These are phyloP conservation scores for Aegilops bicornis DNA, from an alignment of 176 grass and related monocot species.

Conservation along the genomic window DNA sequence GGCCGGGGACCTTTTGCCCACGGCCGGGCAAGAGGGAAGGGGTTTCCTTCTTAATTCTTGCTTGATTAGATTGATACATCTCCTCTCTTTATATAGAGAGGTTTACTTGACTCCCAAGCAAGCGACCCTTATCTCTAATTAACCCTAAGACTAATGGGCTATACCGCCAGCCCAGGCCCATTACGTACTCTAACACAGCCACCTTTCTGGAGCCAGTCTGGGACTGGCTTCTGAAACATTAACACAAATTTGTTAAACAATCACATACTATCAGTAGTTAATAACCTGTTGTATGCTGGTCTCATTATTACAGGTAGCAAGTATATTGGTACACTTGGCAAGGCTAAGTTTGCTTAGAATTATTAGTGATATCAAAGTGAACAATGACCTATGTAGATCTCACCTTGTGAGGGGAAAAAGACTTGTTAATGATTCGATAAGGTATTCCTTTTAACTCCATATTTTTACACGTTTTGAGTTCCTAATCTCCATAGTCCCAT, in stretches of 20 bases:
- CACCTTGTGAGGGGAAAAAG: slow-evolving; percentile 53
- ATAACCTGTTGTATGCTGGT: slow-evolving; percentile 18
- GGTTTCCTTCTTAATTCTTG: too few relatives aligned
- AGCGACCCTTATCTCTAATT: too few relatives aligned
- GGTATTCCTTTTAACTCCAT: slow-evolving; percentile 32
- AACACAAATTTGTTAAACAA: neutral
- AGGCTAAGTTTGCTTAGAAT: slow-evolving; percentile 58
- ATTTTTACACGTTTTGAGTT: neutral
- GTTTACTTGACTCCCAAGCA: too few relatives aligned
- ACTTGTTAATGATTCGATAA: slow-evolving; percentile 65
- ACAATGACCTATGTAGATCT: slow-evolving; percentile 38
- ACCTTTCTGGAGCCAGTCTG: neutral
- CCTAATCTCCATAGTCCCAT: neutral
- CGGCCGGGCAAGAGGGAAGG: too few relatives aligned
- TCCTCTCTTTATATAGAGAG: too few relatives aligned
- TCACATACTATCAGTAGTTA: neutral
- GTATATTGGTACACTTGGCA: slow-evolving; percentile 65
- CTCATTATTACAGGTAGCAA: slow-evolving; percentile 53
- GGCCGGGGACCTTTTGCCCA: too few relatives aligned
- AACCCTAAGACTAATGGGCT: too few relatives aligned
- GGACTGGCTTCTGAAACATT: neutral
- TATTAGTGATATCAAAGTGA: slow-evolving; percentile 33
- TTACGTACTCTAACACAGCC: too few relatives aligned
- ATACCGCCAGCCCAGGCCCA: too few relatives aligned
- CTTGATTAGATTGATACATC: too few relatives aligned